Evolutionary conservation across 139 green algal genomes (phyloP).

Genomic region (Eudorina sp.): DNA sequence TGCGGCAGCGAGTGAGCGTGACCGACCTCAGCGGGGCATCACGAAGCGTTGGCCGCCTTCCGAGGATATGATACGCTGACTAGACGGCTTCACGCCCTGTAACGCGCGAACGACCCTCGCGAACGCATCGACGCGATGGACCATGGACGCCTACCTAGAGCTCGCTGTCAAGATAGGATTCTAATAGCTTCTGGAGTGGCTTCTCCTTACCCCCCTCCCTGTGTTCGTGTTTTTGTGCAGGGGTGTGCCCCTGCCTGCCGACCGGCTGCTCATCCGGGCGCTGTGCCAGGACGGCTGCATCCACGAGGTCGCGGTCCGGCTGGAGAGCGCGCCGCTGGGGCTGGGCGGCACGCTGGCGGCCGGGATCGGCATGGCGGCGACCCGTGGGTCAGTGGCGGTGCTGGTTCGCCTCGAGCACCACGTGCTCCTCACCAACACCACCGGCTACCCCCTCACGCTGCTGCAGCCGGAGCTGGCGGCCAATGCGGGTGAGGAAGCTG

Average conservation of each 20-base stretch:
- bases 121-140: too few relatives aligned
- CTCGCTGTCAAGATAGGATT: too few relatives aligned
- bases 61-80: too few relatives aligned
- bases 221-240: not conserved
- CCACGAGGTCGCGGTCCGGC: conserved; percentile 71
- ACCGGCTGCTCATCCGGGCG: conserved; percentile 33
- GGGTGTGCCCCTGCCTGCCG: not conserved
- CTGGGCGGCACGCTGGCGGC: not conserved
- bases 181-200: too few relatives aligned
- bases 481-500: not conserved
- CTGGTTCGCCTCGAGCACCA: conserved; percentile 73
- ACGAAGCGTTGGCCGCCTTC: too few relatives aligned
- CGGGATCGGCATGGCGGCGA: not conserved
- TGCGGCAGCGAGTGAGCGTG: not conserved
- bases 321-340: conserved; percentile 56
- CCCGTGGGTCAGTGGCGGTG: not conserved
- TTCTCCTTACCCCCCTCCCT: not conserved
- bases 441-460: conserved; percentile 77
- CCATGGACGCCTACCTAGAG: too few relatives aligned
- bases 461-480: conserved; percentile 68
- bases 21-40: too few relatives aligned
- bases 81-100: too few relatives aligned
- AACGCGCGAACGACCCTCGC: too few relatives aligned
- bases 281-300: conserved; percentile 56
- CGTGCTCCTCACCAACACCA: conserved; percentile 83